Base-by-base conservation (phyloP, 1,284 basidiomycete genomes). In the Hortiboletus rubellus region DNA sequence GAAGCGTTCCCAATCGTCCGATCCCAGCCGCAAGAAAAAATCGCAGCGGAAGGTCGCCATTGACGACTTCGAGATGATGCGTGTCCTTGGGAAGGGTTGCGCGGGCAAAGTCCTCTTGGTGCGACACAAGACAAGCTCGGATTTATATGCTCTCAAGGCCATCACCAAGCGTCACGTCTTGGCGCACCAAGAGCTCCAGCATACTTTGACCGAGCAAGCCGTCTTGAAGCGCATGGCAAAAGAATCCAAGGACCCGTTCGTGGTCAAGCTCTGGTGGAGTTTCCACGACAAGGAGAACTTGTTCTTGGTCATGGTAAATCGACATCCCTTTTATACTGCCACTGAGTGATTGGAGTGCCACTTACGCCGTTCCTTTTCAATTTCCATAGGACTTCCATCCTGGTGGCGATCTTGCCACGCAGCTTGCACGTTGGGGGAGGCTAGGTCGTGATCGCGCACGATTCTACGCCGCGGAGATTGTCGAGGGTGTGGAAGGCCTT, bases 161-260 rank as follows among this genome's bases (percentile, higher is more conserved):
- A 96, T 98, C 75, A 95, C 93, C 56, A 98, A 98, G 76, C 84
- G 93, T 53, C 94, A 97, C 73, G 96, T 98, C 33, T 80, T 98
- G 46, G 93, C 94, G 2, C 94, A 98, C 70, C 93, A 96, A 72
- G 96, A 98, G 74, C 78, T 98, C 52, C 89, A 92, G 67, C 96
- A 98, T 76, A 98, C 96, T 3, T 79, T 97, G 55, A 96, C 95
- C 2, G 96, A 98, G 74, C 93, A 97, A 72, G 87, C 91, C 12
- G 94, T 98, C 22, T 76, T 98, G 66, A 94, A 92, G 74, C 82
- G 92, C 50, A 96, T 98, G 88, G 87, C 90, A 2, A 84, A 85
- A 9, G 84, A 91, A 66, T 76, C 82, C 59, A 82, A 82, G 64
- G 94, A 96, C 71, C 94, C 94, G 5, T 98, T 98, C 73, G 89